A percentile compares a stretch with the other conserved stretches of the same genome.
phyloP scores from a whole-genome alignment of 352 stramenopile genomes.

The Globisporangium paddicum region DNA sequence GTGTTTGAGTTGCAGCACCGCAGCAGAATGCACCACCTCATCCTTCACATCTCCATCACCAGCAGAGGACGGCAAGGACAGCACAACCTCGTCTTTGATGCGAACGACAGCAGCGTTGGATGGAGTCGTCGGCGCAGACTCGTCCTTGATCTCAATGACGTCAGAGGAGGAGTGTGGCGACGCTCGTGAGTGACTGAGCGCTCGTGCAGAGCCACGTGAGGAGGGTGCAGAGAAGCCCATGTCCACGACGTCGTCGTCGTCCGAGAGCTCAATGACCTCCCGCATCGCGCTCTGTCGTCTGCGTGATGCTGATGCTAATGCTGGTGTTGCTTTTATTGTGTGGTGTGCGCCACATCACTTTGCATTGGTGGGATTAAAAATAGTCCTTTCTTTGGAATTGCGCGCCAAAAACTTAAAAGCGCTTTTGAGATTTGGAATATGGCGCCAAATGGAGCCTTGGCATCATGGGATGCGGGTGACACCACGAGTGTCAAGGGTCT shows the following conservation, averaged over 20 bases:
- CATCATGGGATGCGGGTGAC: too few species aligned
- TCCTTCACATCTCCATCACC: neutral
- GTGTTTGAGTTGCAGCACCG: neutral
- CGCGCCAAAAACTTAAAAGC: neutral
- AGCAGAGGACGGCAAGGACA: neutral
- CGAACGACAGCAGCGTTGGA: neutral
- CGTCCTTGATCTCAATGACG: constrained; percentile 6
- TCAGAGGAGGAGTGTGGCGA: neutral
- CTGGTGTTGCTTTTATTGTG: neutral
- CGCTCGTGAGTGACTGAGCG: too few species aligned
- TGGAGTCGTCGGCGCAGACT: neutral
- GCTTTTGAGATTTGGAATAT: too few species aligned
- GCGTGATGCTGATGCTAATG: neutral
- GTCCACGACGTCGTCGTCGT: neutral
- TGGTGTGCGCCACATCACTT: too few species aligned
- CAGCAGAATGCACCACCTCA: too few species aligned
- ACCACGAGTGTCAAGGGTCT: too few species aligned
- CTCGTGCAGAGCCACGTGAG: neutral
- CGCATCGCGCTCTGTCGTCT: neutral
- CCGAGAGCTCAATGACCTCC: constrained; percentile 6
- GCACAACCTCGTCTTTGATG: neutral
- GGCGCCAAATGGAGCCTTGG: too few species aligned
- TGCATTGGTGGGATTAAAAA: too few species aligned
- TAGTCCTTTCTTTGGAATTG: neutral
- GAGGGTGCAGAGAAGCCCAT: neutral